phyloP scores from a whole-genome alignment of 805 yeast species.

The Spathaspora boniae region DNA sequence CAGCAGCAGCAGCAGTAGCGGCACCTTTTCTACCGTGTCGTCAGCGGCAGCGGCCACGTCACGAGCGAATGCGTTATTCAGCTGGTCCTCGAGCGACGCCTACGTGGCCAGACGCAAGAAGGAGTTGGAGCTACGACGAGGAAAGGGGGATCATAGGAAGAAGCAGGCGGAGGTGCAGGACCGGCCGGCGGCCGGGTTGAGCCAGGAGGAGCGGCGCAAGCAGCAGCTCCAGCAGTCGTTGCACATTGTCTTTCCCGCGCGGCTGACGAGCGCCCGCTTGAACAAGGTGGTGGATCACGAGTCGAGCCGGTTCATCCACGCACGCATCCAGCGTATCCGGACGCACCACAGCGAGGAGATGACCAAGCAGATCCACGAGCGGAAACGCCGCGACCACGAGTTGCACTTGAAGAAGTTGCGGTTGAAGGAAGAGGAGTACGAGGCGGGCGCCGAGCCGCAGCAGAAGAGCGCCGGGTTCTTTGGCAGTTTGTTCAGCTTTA shows the following conservation, averaged over 20 bases:
- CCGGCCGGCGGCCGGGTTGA: not conserved
- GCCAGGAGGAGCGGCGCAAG: slow-evolving; percentile 2
- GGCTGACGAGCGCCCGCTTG: slow-evolving; percentile 22
- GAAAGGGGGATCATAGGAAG: slow-evolving; percentile 6
- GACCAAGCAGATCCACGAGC: slow-evolving; percentile 31
- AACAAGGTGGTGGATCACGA: slow-evolving; percentile 31
- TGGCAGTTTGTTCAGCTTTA: slow-evolving; percentile 29
- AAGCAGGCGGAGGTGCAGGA: slow-evolving; percentile 3
- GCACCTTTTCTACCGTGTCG: no score
- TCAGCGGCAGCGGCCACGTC: slow-evolving; percentile 6
- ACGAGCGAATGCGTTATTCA: slow-evolving; percentile 32
- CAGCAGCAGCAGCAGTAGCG: slow-evolving; percentile 2
- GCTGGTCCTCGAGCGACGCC: slow-evolving; percentile 42
- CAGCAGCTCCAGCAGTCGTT: slow-evolving; percentile 4
- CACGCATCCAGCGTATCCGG: slow-evolving; percentile 34
- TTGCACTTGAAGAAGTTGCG: slow-evolving; percentile 29
- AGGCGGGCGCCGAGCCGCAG: slow-evolving; percentile 17
- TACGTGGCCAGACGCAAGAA: slow-evolving; percentile 28
- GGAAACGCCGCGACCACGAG: slow-evolving; percentile 40
- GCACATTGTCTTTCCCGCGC: slow-evolving; percentile 15
- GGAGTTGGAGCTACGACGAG: slow-evolving; percentile 3
- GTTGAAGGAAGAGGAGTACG: slow-evolving; percentile 38
- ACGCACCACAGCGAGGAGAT: slow-evolving; percentile 38
- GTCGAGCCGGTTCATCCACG: slow-evolving; percentile 35
- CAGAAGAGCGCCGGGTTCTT: slow-evolving; percentile 20